Evolutionary conservation across 2,329 filamentous ascomycete genomes (phyloP), one percentile per base, ranked within the genome.

Genomic region (Rhynchosporium secalis): DNA sequence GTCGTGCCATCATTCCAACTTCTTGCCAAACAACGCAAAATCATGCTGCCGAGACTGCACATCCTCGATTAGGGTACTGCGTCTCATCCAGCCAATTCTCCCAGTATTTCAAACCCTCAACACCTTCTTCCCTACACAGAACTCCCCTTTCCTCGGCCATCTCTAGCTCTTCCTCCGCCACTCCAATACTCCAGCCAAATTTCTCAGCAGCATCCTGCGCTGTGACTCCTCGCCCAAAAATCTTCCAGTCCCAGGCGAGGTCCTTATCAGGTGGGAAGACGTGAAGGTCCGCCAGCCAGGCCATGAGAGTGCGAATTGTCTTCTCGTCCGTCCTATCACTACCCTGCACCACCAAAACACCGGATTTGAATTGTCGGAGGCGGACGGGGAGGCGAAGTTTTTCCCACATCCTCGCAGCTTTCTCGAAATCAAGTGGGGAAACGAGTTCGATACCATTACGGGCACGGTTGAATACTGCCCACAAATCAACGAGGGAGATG

Each of bases 131-230:
- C 54, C 95, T 87, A 74, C 94, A 98, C 26, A 99, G 75, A 2
- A 87, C 86, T 0, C 95, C 95, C 61, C 84, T 86, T 74, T 98
- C 94, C 75, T 99, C 95, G 0, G 93, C 93, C 94, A 99, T 97
- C 74, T 97, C 91, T 12, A 99, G 81, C 77, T 99, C 95, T 75
- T 98, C 95, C 63, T 89, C 90, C 1, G 95, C 95, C 28, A 99
- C 94, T 8, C 95, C 95, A 7, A 99, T 89, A 74, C 95, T 98
- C 95, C 95, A 99, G 5, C 93, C 91, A 76, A 99, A 99, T 56
- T 86, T 82, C 75, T 96, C 91, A 0, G 95, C 95, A 0, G 87
- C 86, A 72, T 98, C 93, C 72, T 95, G 91, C 1, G 92, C 92
- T 13, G 92, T 97, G 33, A 98, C 87, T 9, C 95, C 92, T 61